Evolutionary conservation across 164 flowering plant genomes (phyloP), one percentile per base, ranked within the genome.

Genomic region (Nymphaea colorata): DNA sequence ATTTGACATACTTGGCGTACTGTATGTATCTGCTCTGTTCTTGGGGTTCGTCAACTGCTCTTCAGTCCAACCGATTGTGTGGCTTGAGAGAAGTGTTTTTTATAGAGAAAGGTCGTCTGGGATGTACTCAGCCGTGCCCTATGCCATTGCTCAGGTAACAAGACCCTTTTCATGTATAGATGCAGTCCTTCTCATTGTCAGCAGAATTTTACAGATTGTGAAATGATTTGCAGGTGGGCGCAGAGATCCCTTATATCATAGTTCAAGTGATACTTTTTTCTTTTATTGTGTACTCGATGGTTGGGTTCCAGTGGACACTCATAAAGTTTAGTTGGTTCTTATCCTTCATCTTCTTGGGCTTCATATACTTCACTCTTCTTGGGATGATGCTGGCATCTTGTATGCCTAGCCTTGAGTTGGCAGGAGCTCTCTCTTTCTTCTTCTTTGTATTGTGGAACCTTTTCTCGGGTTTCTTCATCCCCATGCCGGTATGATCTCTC

Each of bases 401-500:
- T 7, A 72, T 64, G 5, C 71, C 71, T 3, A 59, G 8, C 42
- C 67, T 43, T 5, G 60, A 65, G 4, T 6, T 72, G 1, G 64
- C 71, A 3, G 68, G 71, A 4, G 25, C 68, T 6, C 11, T 72
- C 41, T 64, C 72, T 11, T 25, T 67, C 3, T 61, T 57, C 17
- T 69, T 73, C 47, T 74, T 61, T 67, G 25, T 44, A 18, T 16
- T 74, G 15, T 70, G 68, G 63, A 69, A 74, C 44, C 62, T 73
- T 41, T 66, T 73, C 61, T 73, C 76, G 3, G 73, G 76, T 5
- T 74, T 69, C 42, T 25, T 69, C 6, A 42, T 74, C 41, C 72
- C 73, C 11, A 60, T 4, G 44, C 69, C 70, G 2, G 76, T 74
- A 63, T 42, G 69, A 25, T 43, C 61, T 6, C 43, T 47, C 8